Percentiles rank a stretch among this genome's conserved stretches.
Evolutionary conservation across 2,329 filamentous ascomycete genomes (phyloP).

Genomic region (Colletotrichum tamarilloi): DNA sequence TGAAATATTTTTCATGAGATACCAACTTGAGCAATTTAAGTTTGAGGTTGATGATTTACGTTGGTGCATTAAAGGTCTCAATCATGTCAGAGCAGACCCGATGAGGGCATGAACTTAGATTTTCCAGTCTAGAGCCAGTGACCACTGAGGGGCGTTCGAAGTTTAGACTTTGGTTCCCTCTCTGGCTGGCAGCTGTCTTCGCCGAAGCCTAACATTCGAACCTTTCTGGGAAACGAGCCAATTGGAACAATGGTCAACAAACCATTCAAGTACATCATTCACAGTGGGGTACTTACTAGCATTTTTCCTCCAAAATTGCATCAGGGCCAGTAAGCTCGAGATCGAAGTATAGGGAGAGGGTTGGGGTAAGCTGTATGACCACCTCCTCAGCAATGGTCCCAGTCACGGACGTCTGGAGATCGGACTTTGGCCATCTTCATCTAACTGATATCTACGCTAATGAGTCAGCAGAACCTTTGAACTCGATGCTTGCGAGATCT

Average conservation of each 20-base stretch:
- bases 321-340: not conserved
- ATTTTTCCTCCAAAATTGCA: not conserved
- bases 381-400: not conserved
- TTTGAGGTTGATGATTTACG: too few species aligned
- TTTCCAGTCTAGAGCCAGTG: too few species aligned
- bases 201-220: too few species aligned
- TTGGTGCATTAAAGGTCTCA: too few species aligned
- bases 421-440: constrained; percentile 32
- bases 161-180: too few species aligned
- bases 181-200: too few species aligned
- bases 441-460: constrained; percentile 19
- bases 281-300: not conserved
- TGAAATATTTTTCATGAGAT: too few species aligned
- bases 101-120: too few species aligned
- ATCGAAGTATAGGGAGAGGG: constrained; percentile 20
- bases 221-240: not conserved
- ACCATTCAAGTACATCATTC: not conserved
- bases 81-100: too few species aligned
- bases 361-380: constrained; percentile 2
- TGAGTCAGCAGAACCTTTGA: not conserved
- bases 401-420: rapidly evolving
- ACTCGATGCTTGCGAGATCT: not conserved
- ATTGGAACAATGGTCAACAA: not conserved
- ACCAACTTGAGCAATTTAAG: too few species aligned
- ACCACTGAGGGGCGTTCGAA: too few species aligned